phyloP scores from a whole-genome alignment of 805 yeast species.

The Kodamaea neixiangensis region DNA sequence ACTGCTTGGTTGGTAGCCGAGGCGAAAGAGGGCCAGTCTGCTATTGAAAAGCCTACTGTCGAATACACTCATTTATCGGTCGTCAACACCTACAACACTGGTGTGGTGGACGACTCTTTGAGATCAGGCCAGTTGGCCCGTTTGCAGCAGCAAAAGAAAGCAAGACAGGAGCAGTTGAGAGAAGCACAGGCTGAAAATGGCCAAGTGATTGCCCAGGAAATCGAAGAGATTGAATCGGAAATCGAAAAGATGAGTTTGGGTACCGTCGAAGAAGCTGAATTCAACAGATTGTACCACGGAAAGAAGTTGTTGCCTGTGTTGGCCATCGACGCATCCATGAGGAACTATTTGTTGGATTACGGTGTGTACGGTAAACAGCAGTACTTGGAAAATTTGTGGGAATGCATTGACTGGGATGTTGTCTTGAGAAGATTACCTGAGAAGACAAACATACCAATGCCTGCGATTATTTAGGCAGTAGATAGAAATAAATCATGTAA shows the following conservation, averaged over 20 bases:
- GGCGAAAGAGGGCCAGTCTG: conserved; percentile 33
- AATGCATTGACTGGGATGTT: conserved; percentile 46
- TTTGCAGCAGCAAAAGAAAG: conserved; percentile 38
- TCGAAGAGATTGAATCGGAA: conserved; percentile 12
- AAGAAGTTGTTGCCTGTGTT: conserved; percentile 57
- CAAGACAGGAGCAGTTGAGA: conserved; percentile 23
- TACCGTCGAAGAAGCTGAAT: conserved; percentile 44
- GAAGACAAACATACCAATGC: conserved; percentile 21
- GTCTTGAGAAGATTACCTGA: conserved; percentile 40
- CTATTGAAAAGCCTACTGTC: conserved; percentile 19
- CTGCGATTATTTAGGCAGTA: background rate
- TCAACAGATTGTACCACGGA: conserved; percentile 33
- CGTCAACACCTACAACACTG: conserved; percentile 85
- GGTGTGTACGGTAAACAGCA: conserved; percentile 62
- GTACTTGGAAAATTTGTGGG: conserved; percentile 46
- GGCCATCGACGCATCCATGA: conserved; percentile 72
- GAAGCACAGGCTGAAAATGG: conserved; percentile 11
- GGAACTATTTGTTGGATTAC: conserved; percentile 69
- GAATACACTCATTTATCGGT: conserved; percentile 58
- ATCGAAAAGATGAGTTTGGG: conserved; percentile 32
- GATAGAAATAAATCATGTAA: background rate
- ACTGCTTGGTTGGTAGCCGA: conserved; percentile 84
- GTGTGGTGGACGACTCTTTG: conserved; percentile 70
- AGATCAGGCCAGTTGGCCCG: conserved; percentile 53
- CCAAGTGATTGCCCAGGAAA: background rate